Evolutionary conservation across 1,284 basidiomycete genomes (phyloP), one percentile per base, ranked within the genome.

Genomic region (Exobasidium cylindrosporum): DNA sequence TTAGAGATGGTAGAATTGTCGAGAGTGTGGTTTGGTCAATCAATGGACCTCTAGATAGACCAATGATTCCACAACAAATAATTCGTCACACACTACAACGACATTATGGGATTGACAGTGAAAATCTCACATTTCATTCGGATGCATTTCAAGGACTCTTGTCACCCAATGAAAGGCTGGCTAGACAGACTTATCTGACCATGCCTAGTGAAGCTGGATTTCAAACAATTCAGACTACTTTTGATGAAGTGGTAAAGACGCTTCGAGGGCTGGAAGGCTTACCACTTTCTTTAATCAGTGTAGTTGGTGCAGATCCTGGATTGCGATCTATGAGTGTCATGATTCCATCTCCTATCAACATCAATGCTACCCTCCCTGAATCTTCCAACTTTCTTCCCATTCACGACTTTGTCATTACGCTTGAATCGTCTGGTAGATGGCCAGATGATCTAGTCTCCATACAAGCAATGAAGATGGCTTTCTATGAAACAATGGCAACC

Each of bases 381-480:
- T 52, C 60, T 0, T 73, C 77, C 4, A 73, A 80, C 23, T 71
- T 73, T 54, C 49, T 80, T 80, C 90, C 60, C 71, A 83, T 69
- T 21, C 79, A 66, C 62, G 78, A 68, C 76, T 81, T 61, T 83
- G 87, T 60, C 82, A 84, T 45, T 69, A 81, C 21, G 84, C 86
- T 66, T 84, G 90, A 58, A 84, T 86, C 35, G 89, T 95, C 92
- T 0, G 88, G 89, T 0, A 86, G 87, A 68, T 99, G 96, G 96
- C 96, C 96, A 0, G 93, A 97, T 75, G 93, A 98, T 72, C 84
- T 98, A 1, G 84, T 84, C 17, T 92, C 93, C 0, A 89, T 97
- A 52, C 94, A 97, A 80, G 92, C 92, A 70, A 90, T 94, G 82
- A 98, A 98, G 81, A 84, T 96, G 1, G 95, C 95, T 0, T 89